Base-by-base conservation (phyloP, 495 filamentous ascomycete genomes). In the Podospora bellae-mahoneyi region DNA sequence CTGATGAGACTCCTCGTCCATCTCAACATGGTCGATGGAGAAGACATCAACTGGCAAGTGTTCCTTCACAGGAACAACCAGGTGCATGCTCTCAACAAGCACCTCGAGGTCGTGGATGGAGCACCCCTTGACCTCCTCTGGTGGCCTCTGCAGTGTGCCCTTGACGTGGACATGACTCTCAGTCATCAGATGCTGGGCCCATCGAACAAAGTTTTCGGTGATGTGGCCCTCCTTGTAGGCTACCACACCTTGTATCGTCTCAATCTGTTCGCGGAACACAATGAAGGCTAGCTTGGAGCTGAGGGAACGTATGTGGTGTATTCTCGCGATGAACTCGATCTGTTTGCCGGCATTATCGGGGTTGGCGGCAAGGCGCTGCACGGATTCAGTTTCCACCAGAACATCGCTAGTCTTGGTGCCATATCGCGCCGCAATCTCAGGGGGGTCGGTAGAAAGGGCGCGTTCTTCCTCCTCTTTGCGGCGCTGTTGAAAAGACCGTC, bases 211-310 rank as follows among this genome's bases (percentile, higher is more conserved):
- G 80, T 94, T 89, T 73, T 88, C 86, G 19, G 86, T 88, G 16
- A 90, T 74, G 55, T 73, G 83, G 73, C 74, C 86, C 73, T 78
- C 85, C 62, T 84, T 79, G 20, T 81, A 81, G 19, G 88, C 82
- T 60, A 92, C 80, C 74, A 92, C 87, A 53, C 89, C 93, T 80
- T 98, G 94, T 18, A 97, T 85, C 57, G 92, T 96, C 72, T 88
- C 83, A 53, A 87, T 86, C 70, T 92, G 88, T 79, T 96, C 91
- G 61, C 92, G 85, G 64, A 98, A 85, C 76, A 96, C 85, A 72
- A 98, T 82, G 78, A 98, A 98, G 63, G 90, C 91, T 66, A 97
- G 83, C 74, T 94, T 94, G 60, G 92, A 87, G 78, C 92, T 94
- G 83, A 97, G 86, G 64, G 88, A 86, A 64, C 94, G 85, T 26